These are phyloP conservation scores for Penicillium sp. DNA, from an alignment of 2,329 filamentous ascomycete genomes.

Conservation along the genomic window DNA sequence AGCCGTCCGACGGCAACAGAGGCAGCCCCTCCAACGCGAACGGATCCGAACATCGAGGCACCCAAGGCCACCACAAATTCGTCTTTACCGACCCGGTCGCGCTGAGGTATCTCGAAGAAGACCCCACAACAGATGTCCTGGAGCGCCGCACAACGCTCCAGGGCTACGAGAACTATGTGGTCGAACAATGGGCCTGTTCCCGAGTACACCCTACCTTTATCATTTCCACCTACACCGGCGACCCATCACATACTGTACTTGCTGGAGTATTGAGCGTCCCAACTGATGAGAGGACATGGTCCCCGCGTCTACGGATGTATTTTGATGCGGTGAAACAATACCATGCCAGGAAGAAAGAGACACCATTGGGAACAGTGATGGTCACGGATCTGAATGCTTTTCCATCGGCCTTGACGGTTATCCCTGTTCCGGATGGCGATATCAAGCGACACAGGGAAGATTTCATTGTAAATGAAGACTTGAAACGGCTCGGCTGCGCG, in stretches of 20 bases:
- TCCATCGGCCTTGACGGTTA: conserved; percentile 86
- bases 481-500: conserved; percentile 88
- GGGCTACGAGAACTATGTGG: conserved; percentile 88
- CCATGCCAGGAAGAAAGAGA: conserved; percentile 77
- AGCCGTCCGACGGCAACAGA: conserved; percentile 18
- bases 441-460: conserved; percentile 69
- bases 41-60: conserved; percentile 11
- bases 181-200: conserved; percentile 97
- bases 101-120: conserved; percentile 76
- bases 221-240: conserved; percentile 88
- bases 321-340: conserved; percentile 80
- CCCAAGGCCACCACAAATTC: conserved; percentile 49
- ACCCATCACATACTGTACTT: conserved; percentile 68
- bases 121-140: conserved; percentile 67
- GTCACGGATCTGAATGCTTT: conserved; percentile 91
- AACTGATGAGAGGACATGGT: conserved; percentile 73
- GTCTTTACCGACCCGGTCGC: conserved; percentile 63
- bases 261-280: conserved; percentile 79
- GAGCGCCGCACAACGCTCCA: conserved; percentile 63
- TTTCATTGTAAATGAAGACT: conserved; percentile 89
- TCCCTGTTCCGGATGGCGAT: conserved; percentile 81
- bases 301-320: conserved; percentile 69
- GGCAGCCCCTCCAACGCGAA: conserved; percentile 19
- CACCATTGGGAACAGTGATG: conserved; percentile 76
- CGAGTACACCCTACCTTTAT: conserved; percentile 82